Base-by-base conservation (phyloP, 2,329 filamentous ascomycete species). In the Shiraia sp. region DNA sequence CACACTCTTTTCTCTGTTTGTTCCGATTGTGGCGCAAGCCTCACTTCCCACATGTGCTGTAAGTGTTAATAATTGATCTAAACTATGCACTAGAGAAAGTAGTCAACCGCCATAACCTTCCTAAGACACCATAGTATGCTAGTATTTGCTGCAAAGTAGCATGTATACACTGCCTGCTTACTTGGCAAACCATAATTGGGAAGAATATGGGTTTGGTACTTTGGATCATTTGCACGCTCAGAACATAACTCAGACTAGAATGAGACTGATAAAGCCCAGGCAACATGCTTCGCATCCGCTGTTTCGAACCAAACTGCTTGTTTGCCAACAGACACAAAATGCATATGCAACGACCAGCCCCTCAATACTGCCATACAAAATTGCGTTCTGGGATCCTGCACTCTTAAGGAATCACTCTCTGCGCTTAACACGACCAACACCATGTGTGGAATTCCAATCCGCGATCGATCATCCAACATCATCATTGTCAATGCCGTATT, bases 341-440 rank as follows among this genome's bases (percentile, higher is more conserved):
- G 51, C 19, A 48, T 55, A 23, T 55, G 48, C 28, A 43, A 25
- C 29, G 29, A 36, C 32, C 13, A 12, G 15, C 25, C 34, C 4
- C 34, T 53, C 15, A 46, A 43, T 10, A 22, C 26, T 13, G 34
- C 43, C 12, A 50, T 55, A 26, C 38, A 50, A 36, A 40, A 25
- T 15, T 52, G 51, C 26, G 46, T 53, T 15, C 28, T 36, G 10
- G 19, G 35, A 17, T 26, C 45, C n/a, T 52, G 53, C 17, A 49
- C 51, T 3, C 33, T 57, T 1, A 52, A 43, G 26, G 42, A 57
- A 35, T 42, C 42, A 14, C 31, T 57, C 9, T 30, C 61, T 12
- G 66, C 67, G 3, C 64, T 72, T 49, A 72, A 73, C 49, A 55
- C 65, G 28, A 71, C 71, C 0, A 38, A 49, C 6, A 61, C 64